Conservation (phyloP, 768 basidiomycete species). For the Lenzites betulinus region DNA sequence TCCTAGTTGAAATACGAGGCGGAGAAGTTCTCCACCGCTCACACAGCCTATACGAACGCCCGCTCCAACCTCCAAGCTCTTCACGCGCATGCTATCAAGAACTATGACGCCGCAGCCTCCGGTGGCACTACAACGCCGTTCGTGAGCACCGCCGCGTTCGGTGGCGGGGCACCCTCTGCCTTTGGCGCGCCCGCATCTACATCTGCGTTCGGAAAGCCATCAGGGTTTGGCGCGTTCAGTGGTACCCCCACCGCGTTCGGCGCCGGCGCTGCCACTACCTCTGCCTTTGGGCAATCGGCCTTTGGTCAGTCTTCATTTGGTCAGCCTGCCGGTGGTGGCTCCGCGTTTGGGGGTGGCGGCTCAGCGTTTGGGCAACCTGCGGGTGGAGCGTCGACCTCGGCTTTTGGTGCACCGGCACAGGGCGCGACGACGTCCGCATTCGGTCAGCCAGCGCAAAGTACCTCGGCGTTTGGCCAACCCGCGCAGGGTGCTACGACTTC, state of each 20-base stretch:
- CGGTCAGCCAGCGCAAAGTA: conserved; percentile 22
- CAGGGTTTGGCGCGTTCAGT: conserved; percentile 11
- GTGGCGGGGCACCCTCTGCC: conserved; percentile 15
- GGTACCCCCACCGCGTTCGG: conserved; percentile 20
- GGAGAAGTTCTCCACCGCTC: conserved; percentile 53
- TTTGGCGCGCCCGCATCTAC: conserved; percentile 34
- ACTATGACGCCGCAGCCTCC: conserved; percentile 23
- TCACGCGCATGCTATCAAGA: conserved; percentile 54
- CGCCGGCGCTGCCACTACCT: conserved; percentile 17
- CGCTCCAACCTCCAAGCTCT: conserved; percentile 49
- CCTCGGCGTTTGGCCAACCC: conserved; percentile 29
- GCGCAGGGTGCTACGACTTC: conserved; percentile 15
- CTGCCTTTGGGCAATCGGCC: conserved; percentile 26
- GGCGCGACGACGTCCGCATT: conserved; percentile 32
- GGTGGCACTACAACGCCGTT: conserved; percentile 17
- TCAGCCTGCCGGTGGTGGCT: conserved; percentile 15
- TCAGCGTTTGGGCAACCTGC: conserved; percentile 27
- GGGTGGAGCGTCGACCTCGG: conserved; percentile 36
- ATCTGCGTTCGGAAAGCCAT: conserved; percentile 41
- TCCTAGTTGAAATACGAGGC: conserved; percentile 60
- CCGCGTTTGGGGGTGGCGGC: conserved; percentile 21
- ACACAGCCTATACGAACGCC: conserved; percentile 37
- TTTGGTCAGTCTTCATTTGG: conserved; percentile 11
- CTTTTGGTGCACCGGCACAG: conserved; percentile 34
- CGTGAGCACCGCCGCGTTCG: conserved; percentile 15